phyloP scores from a whole-genome alignment of 2,329 filamentous ascomycete species.

The Immersiporthe knoxdaviesiana region DNA sequence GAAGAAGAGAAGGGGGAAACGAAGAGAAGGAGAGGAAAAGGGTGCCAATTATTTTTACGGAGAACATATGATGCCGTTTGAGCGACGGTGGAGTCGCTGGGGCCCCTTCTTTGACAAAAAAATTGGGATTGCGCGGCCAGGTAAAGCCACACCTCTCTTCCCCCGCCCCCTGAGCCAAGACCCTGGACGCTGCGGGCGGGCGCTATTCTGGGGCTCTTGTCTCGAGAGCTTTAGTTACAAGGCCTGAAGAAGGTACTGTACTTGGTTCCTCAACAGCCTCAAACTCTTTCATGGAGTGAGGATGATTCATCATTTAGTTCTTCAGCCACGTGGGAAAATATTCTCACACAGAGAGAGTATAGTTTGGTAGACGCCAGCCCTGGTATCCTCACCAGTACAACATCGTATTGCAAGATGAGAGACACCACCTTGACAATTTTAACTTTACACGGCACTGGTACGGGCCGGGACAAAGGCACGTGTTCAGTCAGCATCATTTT shows the following conservation, averaged over 20 bases:
- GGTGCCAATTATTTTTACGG: background rate
- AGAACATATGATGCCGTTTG: background rate
- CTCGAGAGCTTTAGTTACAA: too few relatives aligned
- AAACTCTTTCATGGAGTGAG: too few relatives aligned
- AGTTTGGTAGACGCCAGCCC: background rate
- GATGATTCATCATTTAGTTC: too few relatives aligned
- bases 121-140: constrained; percentile 8
- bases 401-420: constrained; percentile 3
- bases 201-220: background rate
- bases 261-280: too few relatives aligned
- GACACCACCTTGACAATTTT: background rate
- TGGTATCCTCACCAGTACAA: background rate
- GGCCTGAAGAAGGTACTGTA: too few relatives aligned
- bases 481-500: too few relatives aligned
- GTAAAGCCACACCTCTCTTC: background rate
- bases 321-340: too few relatives aligned
- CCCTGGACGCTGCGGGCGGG: background rate
- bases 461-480: too few relatives aligned
- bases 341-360: too few relatives aligned
- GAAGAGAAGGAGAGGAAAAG: background rate
- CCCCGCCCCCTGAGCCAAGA: background rate
- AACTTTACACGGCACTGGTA: background rate
- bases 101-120: background rate
- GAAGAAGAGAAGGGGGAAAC: background rate
- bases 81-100: background rate